Evolutionary conservation across 345 rosid species (phyloP), one percentile per base, ranked within the genome.

Genomic region (Mercurialis annua): DNA sequence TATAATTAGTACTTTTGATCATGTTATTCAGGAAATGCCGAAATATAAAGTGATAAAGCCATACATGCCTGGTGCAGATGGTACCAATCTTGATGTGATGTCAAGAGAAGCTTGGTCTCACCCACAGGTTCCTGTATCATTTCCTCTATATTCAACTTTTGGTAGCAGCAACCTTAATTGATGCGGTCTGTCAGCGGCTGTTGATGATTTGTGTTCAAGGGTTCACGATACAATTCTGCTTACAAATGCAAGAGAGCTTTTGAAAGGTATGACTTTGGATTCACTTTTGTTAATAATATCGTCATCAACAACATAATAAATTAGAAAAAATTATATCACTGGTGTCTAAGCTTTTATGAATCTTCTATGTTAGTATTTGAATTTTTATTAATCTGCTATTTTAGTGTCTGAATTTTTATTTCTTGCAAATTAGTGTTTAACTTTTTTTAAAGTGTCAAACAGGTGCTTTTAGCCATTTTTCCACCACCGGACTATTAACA

Each of bases 31-130:
- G 99, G 97, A 84, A 65, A 55, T 82, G 80, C 80, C 65, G 78
- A 89, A 85, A 80, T 80, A 83, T 79, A 86, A 81, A 78, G 96
- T 86, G 66, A 81, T 80, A 60, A 87, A 86, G 73, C 99, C 99
- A 50, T 94, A 94, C 81, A 77, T 96, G 7, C 92, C 98, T 3
- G 60, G 68, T 10, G 54, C 73, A 18, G 79, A 77, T 61, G 69
- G 74, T 36, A 40, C 49, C 40, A 62, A 34, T 18, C 10, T 57
- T 15, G 97, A 90, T 79, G 81, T 70, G 51, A 73, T 67, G 20
- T 67, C 86, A 63, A 85, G 74, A 68, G 92, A 82, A 73, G 86
- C 65, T 31, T 84, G 74, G 84, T 78, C 86, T 60, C 70, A 90
- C 49, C 94, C 81, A 46, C 87, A 81, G 70, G 72, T 81, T 61